Conservation (phyloP, 305 asterid species). For the Fraxinus nigra region DNA sequence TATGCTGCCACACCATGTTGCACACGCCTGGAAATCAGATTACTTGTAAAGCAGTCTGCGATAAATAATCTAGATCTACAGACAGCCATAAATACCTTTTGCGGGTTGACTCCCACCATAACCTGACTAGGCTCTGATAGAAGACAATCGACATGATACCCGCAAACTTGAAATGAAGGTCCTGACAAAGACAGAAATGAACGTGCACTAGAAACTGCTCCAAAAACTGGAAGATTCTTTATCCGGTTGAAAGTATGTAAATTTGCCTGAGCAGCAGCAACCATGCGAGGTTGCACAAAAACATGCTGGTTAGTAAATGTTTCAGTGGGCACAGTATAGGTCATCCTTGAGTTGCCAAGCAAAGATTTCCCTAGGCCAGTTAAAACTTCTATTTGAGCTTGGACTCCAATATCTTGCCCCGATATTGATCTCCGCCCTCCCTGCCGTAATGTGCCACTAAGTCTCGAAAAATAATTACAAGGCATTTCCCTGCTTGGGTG, state of each 20-base stretch:
- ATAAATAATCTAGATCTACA: constrained; percentile 40
- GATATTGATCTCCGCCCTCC: constrained; percentile 51
- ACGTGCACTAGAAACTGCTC: constrained; percentile 64
- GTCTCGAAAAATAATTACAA: constrained; percentile 52
- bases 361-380: constrained; percentile 49
- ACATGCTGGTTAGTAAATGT: constrained; percentile 40
- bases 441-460: constrained; percentile 42
- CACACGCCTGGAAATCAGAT: constrained; percentile 31
- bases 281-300: constrained; percentile 54
- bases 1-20: constrained; percentile 38
- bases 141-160: constrained; percentile 55
- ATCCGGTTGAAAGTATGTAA: constrained; percentile 45
- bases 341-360: constrained; percentile 42
- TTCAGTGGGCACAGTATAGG: constrained; percentile 39
- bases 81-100: constrained; percentile 52
- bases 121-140: constrained; percentile 41
- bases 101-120: constrained; percentile 25
- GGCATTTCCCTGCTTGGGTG: constrained; percentile 56
- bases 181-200: constrained; percentile 81
- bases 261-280: constrained; percentile 70
- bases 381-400: constrained; percentile 47
- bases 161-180: constrained; percentile 65
- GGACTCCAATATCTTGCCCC: constrained; percentile 46
- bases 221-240: constrained; percentile 61
- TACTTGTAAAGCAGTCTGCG: constrained; percentile 31